These are phyloP conservation scores for Penstemon davidsonii DNA, from an alignment of 257 asterid species.

Conservation along the genomic window DNA sequence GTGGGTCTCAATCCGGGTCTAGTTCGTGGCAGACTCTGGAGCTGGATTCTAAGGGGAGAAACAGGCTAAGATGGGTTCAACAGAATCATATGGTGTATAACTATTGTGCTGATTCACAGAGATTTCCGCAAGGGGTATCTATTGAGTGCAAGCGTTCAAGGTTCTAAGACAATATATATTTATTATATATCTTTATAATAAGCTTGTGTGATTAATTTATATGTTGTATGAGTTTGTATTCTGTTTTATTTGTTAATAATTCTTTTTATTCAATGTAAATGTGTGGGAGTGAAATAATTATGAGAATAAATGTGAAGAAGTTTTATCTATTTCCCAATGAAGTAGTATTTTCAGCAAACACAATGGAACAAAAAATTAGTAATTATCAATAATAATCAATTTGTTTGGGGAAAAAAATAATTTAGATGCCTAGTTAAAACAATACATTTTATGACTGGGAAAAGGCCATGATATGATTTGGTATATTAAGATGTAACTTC, in stretches of 20 bases:
- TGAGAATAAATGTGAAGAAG: not conserved
- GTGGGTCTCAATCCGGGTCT: not conserved
- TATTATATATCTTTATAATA: not conserved
- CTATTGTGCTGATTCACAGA: conserved; percentile 45
- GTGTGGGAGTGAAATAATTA: not conserved
- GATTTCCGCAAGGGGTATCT: conserved; percentile 47
- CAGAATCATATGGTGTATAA: conserved; percentile 44
- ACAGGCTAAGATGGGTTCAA: conserved; percentile 52
- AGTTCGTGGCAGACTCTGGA: conserved; percentile 36
- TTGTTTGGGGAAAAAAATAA: too few species aligned
- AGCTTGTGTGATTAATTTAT: not conserved
- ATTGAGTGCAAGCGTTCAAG: conserved; percentile 18
- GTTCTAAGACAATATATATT: conserved; percentile 9
- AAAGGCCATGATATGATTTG: too few species aligned
- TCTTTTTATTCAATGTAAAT: conserved; percentile 13
- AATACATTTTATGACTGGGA: too few species aligned
- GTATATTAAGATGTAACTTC: too few species aligned
- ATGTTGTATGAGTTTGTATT: not conserved
- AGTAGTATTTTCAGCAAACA: too few species aligned
- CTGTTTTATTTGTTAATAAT: not conserved
- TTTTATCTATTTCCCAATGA: too few species aligned
- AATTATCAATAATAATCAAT: too few species aligned
- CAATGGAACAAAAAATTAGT: too few species aligned
- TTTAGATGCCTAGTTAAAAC: too few species aligned
- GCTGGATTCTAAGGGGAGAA: conserved; percentile 41